phyloP scores from a whole-genome alignment of 257 asterid species.

The Ilex asprella region DNA sequence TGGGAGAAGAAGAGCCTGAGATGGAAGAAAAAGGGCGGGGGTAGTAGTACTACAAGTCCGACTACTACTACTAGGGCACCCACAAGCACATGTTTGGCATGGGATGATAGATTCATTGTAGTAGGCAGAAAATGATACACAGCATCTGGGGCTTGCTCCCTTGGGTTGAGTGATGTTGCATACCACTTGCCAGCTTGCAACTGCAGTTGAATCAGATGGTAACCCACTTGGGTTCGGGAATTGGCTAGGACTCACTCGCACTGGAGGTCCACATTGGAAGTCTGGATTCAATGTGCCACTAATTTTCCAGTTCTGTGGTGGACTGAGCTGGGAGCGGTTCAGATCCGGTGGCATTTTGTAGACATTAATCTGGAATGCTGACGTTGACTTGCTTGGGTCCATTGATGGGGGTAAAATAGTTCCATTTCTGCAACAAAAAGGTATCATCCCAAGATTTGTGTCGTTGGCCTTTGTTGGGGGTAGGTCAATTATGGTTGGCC shows the following conservation, averaged over 20 bases:
- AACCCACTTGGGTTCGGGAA: constrained; percentile 66
- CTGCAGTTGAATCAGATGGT: constrained; percentile 38
- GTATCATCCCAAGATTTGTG: constrained; percentile 63
- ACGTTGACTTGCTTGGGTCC: constrained; percentile 82
- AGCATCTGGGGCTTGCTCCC: constrained; percentile 67
- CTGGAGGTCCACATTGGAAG: constrained; percentile 77
- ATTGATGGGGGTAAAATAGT: constrained; percentile 82
- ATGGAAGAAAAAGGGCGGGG: constrained; percentile 72
- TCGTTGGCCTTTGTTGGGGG: constrained; percentile 70
- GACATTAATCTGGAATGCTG: constrained; percentile 77
- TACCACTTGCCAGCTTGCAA: constrained; percentile 92
- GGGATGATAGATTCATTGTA: constrained; percentile 89
- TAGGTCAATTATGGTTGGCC: constrained; percentile 75
- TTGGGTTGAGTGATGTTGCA: constrained; percentile 75
- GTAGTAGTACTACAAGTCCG: constrained; percentile 47
- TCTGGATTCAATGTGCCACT: constrained; percentile 70
- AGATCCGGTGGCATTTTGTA: constrained; percentile 87
- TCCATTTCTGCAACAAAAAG: constrained; percentile 86
- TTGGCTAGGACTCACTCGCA: constrained; percentile 64
- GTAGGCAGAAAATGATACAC: constrained; percentile 88
- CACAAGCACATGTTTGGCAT: constrained; percentile 84
- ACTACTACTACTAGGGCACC: constrained; percentile 39
- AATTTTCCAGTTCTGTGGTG: constrained; percentile 82
- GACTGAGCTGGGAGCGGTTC: constrained; percentile 66
- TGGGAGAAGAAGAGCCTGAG: constrained; percentile 75